Evolutionary conservation across 2,329 filamentous ascomycete genomes (phyloP).

Genomic region (Metarhizium sp.): DNA sequence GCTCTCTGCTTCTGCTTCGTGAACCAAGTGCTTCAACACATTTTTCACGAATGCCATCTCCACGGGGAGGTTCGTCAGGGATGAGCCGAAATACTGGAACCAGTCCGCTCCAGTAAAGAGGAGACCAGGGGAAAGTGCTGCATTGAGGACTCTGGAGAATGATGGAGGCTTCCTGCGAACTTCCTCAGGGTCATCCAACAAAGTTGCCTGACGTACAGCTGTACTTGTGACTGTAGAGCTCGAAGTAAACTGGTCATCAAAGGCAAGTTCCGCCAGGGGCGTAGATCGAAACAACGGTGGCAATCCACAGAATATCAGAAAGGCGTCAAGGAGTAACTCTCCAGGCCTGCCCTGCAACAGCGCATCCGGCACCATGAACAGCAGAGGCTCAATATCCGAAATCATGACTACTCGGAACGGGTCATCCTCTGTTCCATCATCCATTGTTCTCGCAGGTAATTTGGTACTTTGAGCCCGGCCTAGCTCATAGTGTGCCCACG

Average conservation of each 20-base stretch:
- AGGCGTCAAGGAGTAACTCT: slow-evolving; percentile 54
- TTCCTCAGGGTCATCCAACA: slow-evolving; percentile 3
- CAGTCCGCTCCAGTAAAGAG: slow-evolving; percentile 38
- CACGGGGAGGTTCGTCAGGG: slow-evolving; percentile 13
- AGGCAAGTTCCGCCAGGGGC: slow-evolving; percentile 20
- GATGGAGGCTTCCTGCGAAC: slow-evolving; percentile 14
- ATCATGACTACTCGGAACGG: slow-evolving; percentile 76
- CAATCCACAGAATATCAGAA: slow-evolving; percentile 57
- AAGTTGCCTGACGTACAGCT: slow-evolving; percentile 1
- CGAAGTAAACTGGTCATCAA: slow-evolving; percentile 21
- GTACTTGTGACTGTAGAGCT: neutral
- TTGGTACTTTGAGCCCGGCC: slow-evolving; percentile 35
- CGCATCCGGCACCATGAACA: slow-evolving; percentile 40
- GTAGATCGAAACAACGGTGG: slow-evolving; percentile 35
- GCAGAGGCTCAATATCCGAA: slow-evolving; percentile 58
- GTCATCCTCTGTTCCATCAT: slow-evolving; percentile 69
- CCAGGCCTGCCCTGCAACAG: slow-evolving; percentile 23
- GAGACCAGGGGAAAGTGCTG: slow-evolving; percentile 35
- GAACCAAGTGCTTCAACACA: slow-evolving; percentile 49
- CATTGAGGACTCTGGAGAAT: slow-evolving; percentile 21
- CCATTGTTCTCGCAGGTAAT: slow-evolving; percentile 63
- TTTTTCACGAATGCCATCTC: slow-evolving; percentile 40
- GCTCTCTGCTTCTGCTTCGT: slow-evolving; percentile 19
- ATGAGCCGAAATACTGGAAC: slow-evolving; percentile 33
- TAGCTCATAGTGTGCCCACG: slow-evolving; percentile 47